A percentile compares a stretch with the other conserved stretches of the same genome.
Evolutionary conservation across 345 rosid species (phyloP).

Genomic region (Eucalyptus globulus): DNA sequence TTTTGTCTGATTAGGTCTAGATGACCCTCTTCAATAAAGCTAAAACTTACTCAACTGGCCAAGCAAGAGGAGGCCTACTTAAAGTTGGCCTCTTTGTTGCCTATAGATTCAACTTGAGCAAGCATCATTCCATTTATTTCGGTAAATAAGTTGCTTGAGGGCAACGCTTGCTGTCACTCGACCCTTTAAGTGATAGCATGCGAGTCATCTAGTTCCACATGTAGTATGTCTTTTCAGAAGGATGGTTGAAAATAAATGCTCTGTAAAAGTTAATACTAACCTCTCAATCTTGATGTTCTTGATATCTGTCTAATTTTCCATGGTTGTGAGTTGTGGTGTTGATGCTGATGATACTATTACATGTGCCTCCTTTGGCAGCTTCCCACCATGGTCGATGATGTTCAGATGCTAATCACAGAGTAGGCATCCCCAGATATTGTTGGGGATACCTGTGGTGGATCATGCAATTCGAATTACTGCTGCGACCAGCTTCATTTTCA

Average conservation of each 20-base stretch:
- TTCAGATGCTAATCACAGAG: conserved; percentile 31
- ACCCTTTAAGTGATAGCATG: neutral
- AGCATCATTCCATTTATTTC: neutral
- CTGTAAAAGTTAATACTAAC: neutral
- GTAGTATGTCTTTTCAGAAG: neutral
- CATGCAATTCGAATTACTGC: neutral
- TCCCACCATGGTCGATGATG: conserved; percentile 14
- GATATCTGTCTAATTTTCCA: neutral
- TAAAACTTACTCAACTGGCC: neutral
- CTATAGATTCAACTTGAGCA: neutral
- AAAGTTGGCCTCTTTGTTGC: neutral
- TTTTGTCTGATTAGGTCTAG: neutral
- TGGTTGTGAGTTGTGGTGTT: neutral
- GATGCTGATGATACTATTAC: neutral
- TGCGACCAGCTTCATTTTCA: neutral
- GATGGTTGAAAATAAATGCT: neutral
- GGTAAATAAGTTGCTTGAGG: neutral
- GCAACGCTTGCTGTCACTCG: neutral
- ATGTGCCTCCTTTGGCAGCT: conserved; percentile 15
- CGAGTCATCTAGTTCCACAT: neutral
- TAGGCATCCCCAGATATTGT: neutral
- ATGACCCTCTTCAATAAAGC: neutral
- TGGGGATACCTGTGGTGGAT: neutral
- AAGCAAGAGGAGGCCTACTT: neutral
- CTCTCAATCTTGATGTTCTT: neutral